phyloP scores from a whole-genome alignment of 140 eudicot genomes.

The Erigeron philadelphicus region DNA sequence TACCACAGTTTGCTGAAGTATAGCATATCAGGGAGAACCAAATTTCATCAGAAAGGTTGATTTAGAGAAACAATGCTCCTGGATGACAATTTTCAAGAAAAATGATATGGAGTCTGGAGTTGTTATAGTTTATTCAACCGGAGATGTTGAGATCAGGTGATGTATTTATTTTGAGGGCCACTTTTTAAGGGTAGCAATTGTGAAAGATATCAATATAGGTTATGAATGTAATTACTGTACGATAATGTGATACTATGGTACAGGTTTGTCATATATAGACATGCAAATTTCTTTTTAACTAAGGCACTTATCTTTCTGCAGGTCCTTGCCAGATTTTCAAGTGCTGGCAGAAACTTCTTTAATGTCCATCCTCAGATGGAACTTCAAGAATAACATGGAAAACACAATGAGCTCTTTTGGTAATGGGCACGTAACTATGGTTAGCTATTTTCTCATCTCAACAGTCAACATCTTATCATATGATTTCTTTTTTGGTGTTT shows the following conservation, averaged over 20 bases:
- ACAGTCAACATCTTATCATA: background rate
- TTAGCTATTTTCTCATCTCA: slow-evolving; percentile 39
- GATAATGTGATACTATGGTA: slow-evolving; percentile 4
- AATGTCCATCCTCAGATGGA: slow-evolving; percentile 80
- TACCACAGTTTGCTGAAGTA: slow-evolving; percentile 13
- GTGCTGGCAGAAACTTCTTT: slow-evolving; percentile 58
- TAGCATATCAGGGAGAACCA: slow-evolving; percentile 44
- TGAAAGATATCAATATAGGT: too few species aligned
- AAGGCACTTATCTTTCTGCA: slow-evolving; percentile 31
- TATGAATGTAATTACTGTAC: background rate
- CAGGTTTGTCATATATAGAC: background rate
- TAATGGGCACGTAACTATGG: slow-evolving; percentile 72
- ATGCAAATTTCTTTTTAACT: background rate
- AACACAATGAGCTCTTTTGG: slow-evolving; percentile 65
- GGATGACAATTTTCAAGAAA: slow-evolving; percentile 58
- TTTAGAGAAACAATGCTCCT: slow-evolving; percentile 56
- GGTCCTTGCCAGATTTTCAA: slow-evolving; percentile 78
- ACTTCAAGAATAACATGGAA: slow-evolving; percentile 69
- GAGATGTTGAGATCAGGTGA: slow-evolving; percentile 81
- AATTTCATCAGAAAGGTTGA: slow-evolving; percentile 38
- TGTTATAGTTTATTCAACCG: slow-evolving; percentile 62
- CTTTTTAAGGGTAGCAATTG: background rate
- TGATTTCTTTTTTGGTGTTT: background rate
- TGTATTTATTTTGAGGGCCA: slow-evolving; percentile 2
- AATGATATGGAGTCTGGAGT: slow-evolving; percentile 46